Conservation (phyloP, 2,329 filamentous ascomycete species). For the Trichophyton verrucosum region DNA sequence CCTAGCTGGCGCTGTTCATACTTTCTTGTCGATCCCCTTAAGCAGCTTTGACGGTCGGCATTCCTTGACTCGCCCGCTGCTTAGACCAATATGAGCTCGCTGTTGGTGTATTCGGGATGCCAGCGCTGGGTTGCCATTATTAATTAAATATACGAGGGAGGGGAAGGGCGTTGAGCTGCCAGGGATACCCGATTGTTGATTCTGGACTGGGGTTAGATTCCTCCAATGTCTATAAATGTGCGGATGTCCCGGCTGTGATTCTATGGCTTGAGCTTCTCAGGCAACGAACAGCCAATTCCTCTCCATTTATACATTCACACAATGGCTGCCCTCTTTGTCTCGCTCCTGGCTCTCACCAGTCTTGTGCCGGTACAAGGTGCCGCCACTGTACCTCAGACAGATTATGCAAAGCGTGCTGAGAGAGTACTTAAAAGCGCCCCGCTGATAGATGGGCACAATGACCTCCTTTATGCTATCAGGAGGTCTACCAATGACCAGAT, state of each 20-base stretch:
- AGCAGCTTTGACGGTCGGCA: neutral
- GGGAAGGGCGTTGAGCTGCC: neutral
- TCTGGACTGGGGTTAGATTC: neutral
- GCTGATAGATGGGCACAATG: slow-evolving; percentile 25
- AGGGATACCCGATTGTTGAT: neutral
- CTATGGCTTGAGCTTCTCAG: neutral
- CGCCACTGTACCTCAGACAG: neutral
- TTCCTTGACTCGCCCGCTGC: neutral
- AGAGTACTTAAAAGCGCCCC: slow-evolving; percentile 18
- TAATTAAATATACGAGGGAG: neutral
- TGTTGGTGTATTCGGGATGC: neutral
- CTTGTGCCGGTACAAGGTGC: neutral
- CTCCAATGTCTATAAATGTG: neutral
- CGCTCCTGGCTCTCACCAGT: neutral
- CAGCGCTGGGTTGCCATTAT: neutral
- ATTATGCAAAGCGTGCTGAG: slow-evolving; percentile 16
- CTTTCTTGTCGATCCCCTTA: neutral
- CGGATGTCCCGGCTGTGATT: neutral
- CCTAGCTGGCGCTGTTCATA: neutral
- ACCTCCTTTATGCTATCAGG: slow-evolving; percentile 21
- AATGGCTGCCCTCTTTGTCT: neutral
- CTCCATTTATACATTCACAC: neutral
- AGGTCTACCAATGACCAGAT: slow-evolving; percentile 20
- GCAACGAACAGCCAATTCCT: neutral
- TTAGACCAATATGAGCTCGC: neutral